phyloP scores from a whole-genome alignment of 176 grass and related monocot genomes.

The Eleusine coracana region DNA sequence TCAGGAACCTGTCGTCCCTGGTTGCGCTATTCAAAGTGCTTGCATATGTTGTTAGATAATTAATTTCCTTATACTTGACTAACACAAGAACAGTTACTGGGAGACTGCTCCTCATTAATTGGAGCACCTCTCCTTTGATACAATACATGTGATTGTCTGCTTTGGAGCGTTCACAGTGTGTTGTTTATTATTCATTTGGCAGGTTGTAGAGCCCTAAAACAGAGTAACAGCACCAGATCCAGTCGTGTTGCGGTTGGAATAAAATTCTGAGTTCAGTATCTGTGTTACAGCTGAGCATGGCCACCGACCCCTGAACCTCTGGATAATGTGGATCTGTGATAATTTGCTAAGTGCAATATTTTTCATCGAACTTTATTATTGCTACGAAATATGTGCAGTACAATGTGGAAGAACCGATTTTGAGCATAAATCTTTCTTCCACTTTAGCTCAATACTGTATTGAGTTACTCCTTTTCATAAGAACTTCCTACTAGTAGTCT shows the following conservation, averaged over 20 bases:
- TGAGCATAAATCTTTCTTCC: too few species aligned
- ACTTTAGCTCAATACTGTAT: too few species aligned
- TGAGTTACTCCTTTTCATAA: too few species aligned
- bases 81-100: background rate
- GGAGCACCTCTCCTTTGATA: background rate
- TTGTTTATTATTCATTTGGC: background rate
- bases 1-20: too few species aligned
- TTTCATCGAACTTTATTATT: too few species aligned
- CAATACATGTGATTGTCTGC: background rate
- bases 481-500: too few species aligned
- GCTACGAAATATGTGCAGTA: too few species aligned
- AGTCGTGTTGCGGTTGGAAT: background rate
- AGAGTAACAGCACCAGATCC: background rate
- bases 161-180: background rate
- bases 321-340: background rate
- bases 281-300: background rate
- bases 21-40: background rate
- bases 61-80: slow-evolving; percentile 4
- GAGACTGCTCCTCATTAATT: background rate
- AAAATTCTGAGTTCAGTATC: background rate
- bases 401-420: too few species aligned
- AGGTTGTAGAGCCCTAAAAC: background rate
- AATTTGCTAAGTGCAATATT: too few species aligned
- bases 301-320: background rate
- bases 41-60: slow-evolving; percentile 13